Base-by-base conservation (phyloP, 306 rosid species). In the Lithocarpus polystachyus region DNA sequence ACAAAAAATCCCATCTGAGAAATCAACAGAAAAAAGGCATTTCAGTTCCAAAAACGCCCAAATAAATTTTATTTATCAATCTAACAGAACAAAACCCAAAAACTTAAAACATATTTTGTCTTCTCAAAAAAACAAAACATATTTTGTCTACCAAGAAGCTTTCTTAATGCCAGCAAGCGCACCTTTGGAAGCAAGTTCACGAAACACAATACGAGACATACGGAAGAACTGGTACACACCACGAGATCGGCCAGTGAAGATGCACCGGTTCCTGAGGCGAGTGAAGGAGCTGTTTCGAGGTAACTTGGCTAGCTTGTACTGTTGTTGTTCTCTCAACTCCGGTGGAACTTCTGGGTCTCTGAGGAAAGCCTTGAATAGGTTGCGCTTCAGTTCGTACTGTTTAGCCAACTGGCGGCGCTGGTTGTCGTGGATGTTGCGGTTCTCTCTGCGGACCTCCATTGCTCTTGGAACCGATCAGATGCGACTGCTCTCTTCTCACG, bases 201-300 rank as follows among this genome's bases (percentile, higher is more conserved):
- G 91, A 84, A 88, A 88, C 48, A 88, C 89, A 59, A 88, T 81
- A 75, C 91, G 89, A 33, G 91, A 88, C 79, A 88, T 74, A 59
- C 89, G 91, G 77, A 85, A 85, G 60, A 82, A 60, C 61, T 82
- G 80, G 76, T 85, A 86, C 35, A 88, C 89, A 14, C 65, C 86
- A 31, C 91, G 86, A 67, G 84, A 74, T 8, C 89, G 88, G 53
- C 91, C 91, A 13, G 89, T 81, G 88, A 85, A 88, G 76, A 88
- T 82, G 88, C 91, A 88, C 26, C 91, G 86, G 67, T 88, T 88
- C 67, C 91, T 72, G 75, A 88, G 1, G 45, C 91, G 89, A 17
- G 88, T 88, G 72, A 88, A 86, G 68, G 91, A 85, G 79, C 89
- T 88, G 81, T 88, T 88, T 28, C 91, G 56, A 7, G 91, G 91